Evolutionary conservation across 805 yeast genomes (phyloP).

Genomic region (Barnettozyma californica): DNA sequence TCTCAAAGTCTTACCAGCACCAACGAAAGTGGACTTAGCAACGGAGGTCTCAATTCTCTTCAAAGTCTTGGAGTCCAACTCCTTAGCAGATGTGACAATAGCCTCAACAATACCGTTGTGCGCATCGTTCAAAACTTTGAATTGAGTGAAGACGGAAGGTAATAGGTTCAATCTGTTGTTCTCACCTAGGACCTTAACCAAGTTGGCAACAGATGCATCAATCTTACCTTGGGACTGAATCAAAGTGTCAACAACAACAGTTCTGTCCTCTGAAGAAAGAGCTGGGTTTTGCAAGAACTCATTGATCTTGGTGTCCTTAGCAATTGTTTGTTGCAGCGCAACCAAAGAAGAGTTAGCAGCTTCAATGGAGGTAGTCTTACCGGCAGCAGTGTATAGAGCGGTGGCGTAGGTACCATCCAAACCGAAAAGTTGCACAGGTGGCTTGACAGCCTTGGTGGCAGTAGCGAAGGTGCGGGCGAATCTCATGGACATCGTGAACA

Average conservation of each 20-base stretch:
- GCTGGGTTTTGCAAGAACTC: constrained; percentile 77
- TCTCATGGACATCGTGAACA: constrained; percentile 51
- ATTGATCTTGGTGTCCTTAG: constrained; percentile 57
- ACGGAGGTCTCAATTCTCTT: constrained; percentile 75
- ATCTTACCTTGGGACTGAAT: constrained; percentile 36
- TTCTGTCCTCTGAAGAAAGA: constrained; percentile 69
- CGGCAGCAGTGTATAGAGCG: constrained; percentile 89
- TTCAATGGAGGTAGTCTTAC: constrained; percentile 72
- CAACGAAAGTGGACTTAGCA: constrained; percentile 73
- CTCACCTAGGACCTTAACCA: constrained; percentile 81
- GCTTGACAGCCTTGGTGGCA: constrained; percentile 59
- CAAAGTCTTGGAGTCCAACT: constrained; percentile 77
- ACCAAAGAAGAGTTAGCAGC: constrained; percentile 61
- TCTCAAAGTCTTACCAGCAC: constrained; percentile 80
- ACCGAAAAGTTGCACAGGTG: constrained; percentile 92
- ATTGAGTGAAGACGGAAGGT: constrained; percentile 60
- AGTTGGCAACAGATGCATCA: constrained; percentile 72
- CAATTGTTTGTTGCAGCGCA: constrained; percentile 48
- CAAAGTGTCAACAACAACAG: constrained; percentile 59
- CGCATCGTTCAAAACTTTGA: constrained; percentile 76
- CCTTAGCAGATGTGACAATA: constrained; percentile 79
- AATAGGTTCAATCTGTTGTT: constrained; percentile 86
- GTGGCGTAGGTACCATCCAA: constrained; percentile 96
- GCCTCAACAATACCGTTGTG: constrained; percentile 91
- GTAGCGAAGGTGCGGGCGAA: constrained; percentile 64